phyloP scores from a whole-genome alignment of 2,329 filamentous ascomycete species.

The Pseudocercospora eumusae region DNA sequence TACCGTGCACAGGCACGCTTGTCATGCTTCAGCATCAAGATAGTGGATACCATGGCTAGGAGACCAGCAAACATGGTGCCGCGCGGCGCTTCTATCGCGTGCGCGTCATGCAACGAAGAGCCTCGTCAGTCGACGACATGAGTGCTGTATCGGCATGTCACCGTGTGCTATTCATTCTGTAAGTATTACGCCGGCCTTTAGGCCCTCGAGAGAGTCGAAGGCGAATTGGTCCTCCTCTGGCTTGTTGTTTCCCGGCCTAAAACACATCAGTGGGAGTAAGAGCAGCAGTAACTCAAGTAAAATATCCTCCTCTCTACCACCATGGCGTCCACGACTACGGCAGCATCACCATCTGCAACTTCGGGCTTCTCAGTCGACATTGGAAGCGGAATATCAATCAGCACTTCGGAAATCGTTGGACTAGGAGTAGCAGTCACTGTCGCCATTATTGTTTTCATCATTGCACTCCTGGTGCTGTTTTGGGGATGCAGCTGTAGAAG shows the following conservation, averaged over 20 bases:
- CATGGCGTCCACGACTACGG: background rate
- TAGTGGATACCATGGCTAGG: background rate
- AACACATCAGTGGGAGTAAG: background rate
- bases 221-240: background rate
- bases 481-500: conserved; percentile 7
- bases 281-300: background rate
- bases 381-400: conserved; percentile 9
- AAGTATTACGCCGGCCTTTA: background rate
- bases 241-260: background rate
- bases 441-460: conserved; percentile 11
- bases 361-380: conserved; percentile 5
- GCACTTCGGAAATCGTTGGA: conserved; percentile 10
- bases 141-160: background rate
- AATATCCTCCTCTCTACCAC: background rate
- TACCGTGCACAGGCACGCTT: background rate
- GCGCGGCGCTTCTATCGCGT: background rate
- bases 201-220: background rate
- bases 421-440: conserved; percentile 11
- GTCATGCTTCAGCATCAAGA: background rate
- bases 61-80: background rate
- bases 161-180: background rate
- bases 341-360: background rate
- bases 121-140: background rate
- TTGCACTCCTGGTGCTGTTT: conserved; percentile 3
- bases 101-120: background rate